Evolutionary conservation across 73 alveolate species (phyloP), one percentile per base, ranked within the genome.

Genomic region (Paramecium primaurelia): DNA sequence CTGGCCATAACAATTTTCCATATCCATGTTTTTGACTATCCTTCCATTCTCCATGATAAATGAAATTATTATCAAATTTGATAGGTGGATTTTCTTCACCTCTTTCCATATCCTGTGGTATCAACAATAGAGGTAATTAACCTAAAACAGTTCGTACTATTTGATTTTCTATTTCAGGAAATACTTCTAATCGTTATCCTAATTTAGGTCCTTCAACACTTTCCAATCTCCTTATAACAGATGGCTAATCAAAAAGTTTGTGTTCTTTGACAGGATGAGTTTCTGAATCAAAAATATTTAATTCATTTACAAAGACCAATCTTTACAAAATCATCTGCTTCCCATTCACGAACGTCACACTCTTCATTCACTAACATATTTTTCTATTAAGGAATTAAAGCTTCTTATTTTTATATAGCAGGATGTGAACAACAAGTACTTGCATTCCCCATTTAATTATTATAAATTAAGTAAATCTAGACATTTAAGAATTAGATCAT

Each of bases 1-100:
- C 99, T 44, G 94, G 95, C 99, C 99, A 97, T 54, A 75, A 59
- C 91, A 95, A 96, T 88, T 95, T 96, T 58, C 99, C 99, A 59
- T 94, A 88, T 36, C 99, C 99, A 75, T 97, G 92, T 98, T 95
- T 97, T 83, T 96, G 93, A 90, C 95, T 96, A 94, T 95, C 96
- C 93, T 97, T 93, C 98, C 98, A 95, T 86, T 93, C 93, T 68
- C 98, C 98, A 26, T 64, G 90, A 93, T 95, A 95, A 25, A 75
- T 83, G 77, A 94, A 86, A 38, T 96, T 96, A 95, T 95, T 96
- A 2, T 95, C 93, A 86, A 77, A 77, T 42, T 40, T 40, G 7
- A 77, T 77, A 10, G 71, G 68, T 12, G 26, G 49, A 38, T 22
- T 18, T 2, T 38, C 59, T 77, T 36, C 68, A 16, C 89, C 89